phyloP scores from a whole-genome alignment of 495 filamentous ascomycete genomes.

The Parmelia sp. region DNA sequence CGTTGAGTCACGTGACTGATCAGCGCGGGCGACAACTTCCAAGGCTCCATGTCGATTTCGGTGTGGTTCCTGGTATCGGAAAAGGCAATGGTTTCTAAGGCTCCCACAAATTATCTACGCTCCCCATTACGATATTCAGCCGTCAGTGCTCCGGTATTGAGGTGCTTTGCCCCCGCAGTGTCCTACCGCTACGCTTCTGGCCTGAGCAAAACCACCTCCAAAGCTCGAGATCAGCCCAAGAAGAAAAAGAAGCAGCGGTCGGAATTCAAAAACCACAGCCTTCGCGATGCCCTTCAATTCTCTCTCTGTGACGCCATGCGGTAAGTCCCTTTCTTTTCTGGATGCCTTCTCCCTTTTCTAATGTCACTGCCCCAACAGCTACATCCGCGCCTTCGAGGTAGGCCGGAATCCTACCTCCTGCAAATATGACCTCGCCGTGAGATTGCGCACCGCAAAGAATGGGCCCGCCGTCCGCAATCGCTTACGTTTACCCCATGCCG shows the following conservation, averaged over 20 bases:
- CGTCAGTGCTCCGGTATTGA: neutral
- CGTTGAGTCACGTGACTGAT: too few relatives aligned
- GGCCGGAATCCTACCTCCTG: constrained; percentile 60
- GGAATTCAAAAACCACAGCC: constrained; percentile 55
- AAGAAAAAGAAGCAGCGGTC: constrained; percentile 60
- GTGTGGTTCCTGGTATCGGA: neutral
- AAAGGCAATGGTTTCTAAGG: constrained; percentile 6
- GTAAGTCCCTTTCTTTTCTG: constrained; percentile 36
- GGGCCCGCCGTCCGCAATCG: constrained; percentile 80
- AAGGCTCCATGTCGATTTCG: neutral
- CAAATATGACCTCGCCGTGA: constrained; percentile 86
- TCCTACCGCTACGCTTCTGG: constrained; percentile 28
- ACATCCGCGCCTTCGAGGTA: constrained; percentile 86
- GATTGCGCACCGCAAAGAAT: constrained; percentile 70
- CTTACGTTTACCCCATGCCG: constrained; percentile 79
- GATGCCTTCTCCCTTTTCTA: neutral
- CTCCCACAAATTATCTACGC: neutral
- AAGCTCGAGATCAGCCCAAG: constrained; percentile 47
- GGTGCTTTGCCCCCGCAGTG: constrained; percentile 6
- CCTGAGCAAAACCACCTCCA: constrained; percentile 29
- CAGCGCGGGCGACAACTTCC: too few relatives aligned
- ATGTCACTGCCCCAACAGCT: constrained; percentile 45
- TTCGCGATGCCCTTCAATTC: constrained; percentile 60
- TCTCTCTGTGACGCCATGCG: constrained; percentile 89
- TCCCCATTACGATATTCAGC: neutral